A percentile compares a stretch with the other conserved stretches of the same genome.
These are phyloP conservation scores for Tolypocladium amazonense DNA, from an alignment of 2,329 filamentous ascomycete genomes.

Conservation along the genomic window DNA sequence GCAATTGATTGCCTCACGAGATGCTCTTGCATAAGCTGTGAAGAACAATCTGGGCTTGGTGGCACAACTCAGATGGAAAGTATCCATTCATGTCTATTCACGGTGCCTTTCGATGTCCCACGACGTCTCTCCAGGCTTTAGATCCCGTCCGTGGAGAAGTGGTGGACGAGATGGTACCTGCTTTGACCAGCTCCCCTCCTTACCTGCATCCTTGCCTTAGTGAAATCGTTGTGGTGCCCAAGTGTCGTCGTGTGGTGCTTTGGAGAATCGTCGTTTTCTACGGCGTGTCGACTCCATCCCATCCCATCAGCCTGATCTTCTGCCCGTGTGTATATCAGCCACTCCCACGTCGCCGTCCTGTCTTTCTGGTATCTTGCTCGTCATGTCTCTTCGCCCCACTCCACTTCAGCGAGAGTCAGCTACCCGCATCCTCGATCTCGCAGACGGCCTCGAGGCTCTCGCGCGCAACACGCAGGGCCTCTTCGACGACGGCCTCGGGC, in stretches of 20 bases:
- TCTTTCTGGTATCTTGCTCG: not conserved
- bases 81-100: not conserved
- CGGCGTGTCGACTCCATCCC: not conserved
- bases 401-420: not conserved
- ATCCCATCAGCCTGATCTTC: not conserved
- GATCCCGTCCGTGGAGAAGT: not conserved
- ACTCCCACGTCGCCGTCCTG: not conserved
- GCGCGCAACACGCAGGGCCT: constrained; percentile 48
- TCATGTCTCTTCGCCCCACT: not conserved
- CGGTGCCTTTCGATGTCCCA: not conserved
- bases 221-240: not conserved
- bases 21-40: not conserved
- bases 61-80: not conserved
- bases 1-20: constrained; percentile 2
- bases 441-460: constrained; percentile 45
- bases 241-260: not conserved
- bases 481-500: constrained; percentile 48
- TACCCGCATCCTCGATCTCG: constrained; percentile 22
- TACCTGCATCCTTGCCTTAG: not conserved
- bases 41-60: too few species aligned
- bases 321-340: not conserved
- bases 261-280: not conserved
- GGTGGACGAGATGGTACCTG: not conserved
- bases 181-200: not conserved
- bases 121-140: not conserved